A percentile compares a stretch with the other conserved stretches of the same genome.
Evolutionary conservation across 1,284 basidiomycete species (phyloP).

Genomic region (Fomes fomentarius): DNA sequence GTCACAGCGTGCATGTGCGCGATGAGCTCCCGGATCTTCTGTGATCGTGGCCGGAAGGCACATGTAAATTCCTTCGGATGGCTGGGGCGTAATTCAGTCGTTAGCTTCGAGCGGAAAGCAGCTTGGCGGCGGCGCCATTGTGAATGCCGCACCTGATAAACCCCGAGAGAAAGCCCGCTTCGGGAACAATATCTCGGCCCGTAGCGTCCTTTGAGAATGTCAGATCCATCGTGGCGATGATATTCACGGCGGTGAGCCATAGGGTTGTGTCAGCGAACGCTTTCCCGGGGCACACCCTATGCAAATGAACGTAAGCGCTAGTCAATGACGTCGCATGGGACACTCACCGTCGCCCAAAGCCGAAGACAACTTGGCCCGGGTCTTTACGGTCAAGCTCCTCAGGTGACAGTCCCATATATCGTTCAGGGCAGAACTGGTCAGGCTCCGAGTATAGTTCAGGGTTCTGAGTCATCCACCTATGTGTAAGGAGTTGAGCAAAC

Average conservation of each 20-base stretch:
- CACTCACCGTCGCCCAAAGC: slow-evolving; percentile 27
- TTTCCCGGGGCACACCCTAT: slow-evolving; percentile 28
- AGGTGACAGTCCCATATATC: slow-evolving; percentile 20
- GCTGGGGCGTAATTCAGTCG: neutral
- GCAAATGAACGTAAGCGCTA: neutral
- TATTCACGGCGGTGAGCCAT: slow-evolving; percentile 25
- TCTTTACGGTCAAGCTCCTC: slow-evolving; percentile 15
- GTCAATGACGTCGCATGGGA: neutral
- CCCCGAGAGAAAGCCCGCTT: slow-evolving; percentile 18
- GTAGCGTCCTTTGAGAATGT: slow-evolving; percentile 17
- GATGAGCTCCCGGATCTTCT: slow-evolving; percentile 9
- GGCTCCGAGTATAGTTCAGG: slow-evolving; percentile 23
- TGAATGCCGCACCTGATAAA: slow-evolving; percentile 21
- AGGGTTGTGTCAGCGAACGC: slow-evolving; percentile 24
- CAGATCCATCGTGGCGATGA: slow-evolving; percentile 29
- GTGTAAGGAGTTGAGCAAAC: neutral
- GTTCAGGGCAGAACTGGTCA: slow-evolving; percentile 26
- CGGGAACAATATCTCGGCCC: slow-evolving; percentile 23
- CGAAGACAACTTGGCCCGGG: slow-evolving; percentile 27
- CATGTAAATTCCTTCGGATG: slow-evolving; percentile 21
- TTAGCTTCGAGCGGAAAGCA: too few relatives aligned
- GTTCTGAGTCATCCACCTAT: slow-evolving; percentile 31
- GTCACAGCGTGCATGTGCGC: slow-evolving; percentile 12
- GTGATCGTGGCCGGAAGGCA: slow-evolving; percentile 14
- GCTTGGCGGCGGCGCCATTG: too few relatives aligned